Evolutionary conservation across 805 yeast genomes (phyloP).

Genomic region (Spathaspora sp.): DNA sequence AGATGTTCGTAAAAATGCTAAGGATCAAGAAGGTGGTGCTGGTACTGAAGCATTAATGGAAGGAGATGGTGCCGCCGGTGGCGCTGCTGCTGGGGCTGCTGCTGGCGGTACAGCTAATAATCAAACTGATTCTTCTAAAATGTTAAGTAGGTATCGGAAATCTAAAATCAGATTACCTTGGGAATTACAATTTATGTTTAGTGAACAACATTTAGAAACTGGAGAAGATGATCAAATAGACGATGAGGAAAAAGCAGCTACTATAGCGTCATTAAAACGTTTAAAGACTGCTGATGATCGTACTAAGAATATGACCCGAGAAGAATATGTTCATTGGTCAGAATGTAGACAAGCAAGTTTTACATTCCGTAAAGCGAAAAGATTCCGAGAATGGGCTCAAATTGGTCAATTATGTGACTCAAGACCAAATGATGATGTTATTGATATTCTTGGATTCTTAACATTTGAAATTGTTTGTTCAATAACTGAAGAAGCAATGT

Average conservation of each 20-base stretch:
- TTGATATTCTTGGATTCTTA: conserved; percentile 90
- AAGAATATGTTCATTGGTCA: conserved; percentile 98
- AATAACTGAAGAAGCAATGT: conserved; percentile 86
- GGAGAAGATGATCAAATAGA: conserved; percentile 63
- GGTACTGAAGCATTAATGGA: conserved; percentile 49
- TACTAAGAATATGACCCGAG: conserved; percentile 89
- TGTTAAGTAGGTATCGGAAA: conserved; percentile 56
- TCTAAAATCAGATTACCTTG: conserved; percentile 85
- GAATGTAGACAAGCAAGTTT: conserved; percentile 97
- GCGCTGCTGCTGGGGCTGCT: conserved; percentile 30
- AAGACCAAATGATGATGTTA: conserved; percentile 92
- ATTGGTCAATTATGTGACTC: conserved; percentile 79
- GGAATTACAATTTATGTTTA: conserved; percentile 93
- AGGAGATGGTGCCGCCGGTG: conserved; percentile 43
- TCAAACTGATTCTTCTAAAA: conserved; percentile 36
- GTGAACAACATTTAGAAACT: conserved; percentile 79
- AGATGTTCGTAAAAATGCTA: conserved; percentile 82
- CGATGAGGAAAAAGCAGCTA: conserved; percentile 88
- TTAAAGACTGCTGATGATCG: conserved; percentile 92
- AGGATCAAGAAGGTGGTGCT: conserved; percentile 47
- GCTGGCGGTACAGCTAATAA: conserved; percentile 27
- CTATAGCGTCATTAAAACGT: conserved; percentile 81
- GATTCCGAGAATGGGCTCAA: conserved; percentile 97
- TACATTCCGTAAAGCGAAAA: conserved; percentile 88
- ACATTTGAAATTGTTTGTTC: conserved; percentile 97